Conservation (phyloP, 2,329 filamentous ascomycete species). For the Beauveria medogensis region DNA sequence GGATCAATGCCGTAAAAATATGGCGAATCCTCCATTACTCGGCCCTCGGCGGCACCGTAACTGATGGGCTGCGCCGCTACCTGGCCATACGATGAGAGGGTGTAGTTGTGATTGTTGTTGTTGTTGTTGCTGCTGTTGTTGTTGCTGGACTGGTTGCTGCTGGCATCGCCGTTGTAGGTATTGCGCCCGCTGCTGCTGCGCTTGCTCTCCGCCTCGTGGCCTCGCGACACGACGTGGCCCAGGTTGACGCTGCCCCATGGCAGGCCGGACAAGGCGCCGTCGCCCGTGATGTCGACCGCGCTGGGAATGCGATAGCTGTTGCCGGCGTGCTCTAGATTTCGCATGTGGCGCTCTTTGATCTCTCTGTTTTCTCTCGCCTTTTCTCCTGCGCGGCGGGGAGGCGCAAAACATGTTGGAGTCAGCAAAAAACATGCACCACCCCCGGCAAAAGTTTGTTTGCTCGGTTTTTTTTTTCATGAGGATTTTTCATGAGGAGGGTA, state of each 20-base stretch:
- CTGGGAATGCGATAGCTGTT: constrained; percentile 56
- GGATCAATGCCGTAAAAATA: constrained; percentile 21
- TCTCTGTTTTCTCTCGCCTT: constrained; percentile 63
- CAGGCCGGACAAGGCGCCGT: constrained; percentile 51
- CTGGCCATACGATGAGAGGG: constrained; percentile 16
- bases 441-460: neutral
- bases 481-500: too few relatives aligned
- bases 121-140: constrained; percentile 11
- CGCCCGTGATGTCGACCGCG: constrained; percentile 44
- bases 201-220: constrained; percentile 40
- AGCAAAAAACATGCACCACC: neutral
- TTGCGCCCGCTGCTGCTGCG: constrained; percentile 31
- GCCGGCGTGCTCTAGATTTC: constrained; percentile 56
- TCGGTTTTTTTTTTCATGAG: neutral
- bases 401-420: constrained; percentile 5
- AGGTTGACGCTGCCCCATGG: constrained; percentile 66
- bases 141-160: constrained; percentile 19
- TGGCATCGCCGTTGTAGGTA: constrained; percentile 27
- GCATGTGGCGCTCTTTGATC: constrained; percentile 51
- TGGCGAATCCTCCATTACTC: constrained; percentile 22
- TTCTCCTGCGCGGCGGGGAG: constrained; percentile 55
- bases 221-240: constrained; percentile 41
- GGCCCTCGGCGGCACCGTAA: constrained; percentile 27
- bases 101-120: neutral
- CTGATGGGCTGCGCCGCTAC: constrained; percentile 21